phyloP scores from a whole-genome alignment of 352 stramenopile species.

The Halophytophthora polymorphica region DNA sequence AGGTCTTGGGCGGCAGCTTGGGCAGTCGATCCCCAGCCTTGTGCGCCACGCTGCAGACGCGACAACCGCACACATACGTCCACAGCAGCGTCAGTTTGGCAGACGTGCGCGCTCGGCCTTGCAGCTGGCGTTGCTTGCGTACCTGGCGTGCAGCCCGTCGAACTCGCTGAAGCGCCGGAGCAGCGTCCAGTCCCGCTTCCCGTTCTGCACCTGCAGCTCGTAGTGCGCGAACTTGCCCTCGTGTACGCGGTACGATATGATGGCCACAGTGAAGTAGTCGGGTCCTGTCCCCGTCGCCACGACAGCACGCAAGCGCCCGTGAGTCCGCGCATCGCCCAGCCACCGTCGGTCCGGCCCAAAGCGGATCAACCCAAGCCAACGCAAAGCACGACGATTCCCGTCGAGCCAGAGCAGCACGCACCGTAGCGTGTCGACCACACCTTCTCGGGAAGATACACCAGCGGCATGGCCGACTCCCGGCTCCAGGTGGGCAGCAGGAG shows the following conservation, averaged over 20 bases:
- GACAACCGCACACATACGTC: neutral
- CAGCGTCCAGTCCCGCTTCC: constrained; percentile 63
- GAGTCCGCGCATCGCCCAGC: neutral
- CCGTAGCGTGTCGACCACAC: constrained; percentile 72
- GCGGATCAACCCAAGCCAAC: neutral
- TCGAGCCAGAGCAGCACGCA: constrained; percentile 12
- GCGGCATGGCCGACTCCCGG: constrained; percentile 37
- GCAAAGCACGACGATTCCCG: neutral
- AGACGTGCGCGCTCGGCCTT: neutral
- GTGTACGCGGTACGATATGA: constrained; percentile 50
- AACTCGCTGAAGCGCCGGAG: constrained; percentile 76
- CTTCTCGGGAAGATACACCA: constrained; percentile 71
- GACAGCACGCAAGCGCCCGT: neutral
- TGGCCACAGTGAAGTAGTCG: constrained; percentile 73
- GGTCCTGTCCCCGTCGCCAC: constrained; percentile 30
- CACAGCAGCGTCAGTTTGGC: constrained; percentile 8
- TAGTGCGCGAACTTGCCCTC: constrained; percentile 54
- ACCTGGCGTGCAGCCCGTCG: constrained; percentile 50
- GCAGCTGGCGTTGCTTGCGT: neutral
- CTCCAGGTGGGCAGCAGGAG: too few species aligned
- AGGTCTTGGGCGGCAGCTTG: constrained; percentile 61
- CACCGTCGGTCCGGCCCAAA: neutral
- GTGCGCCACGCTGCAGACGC: constrained; percentile 33
- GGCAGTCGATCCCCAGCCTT: constrained; percentile 45
- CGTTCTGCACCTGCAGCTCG: constrained; percentile 68